Percentiles rank a stretch among this genome's conserved stretches.
Evolutionary conservation across 306 rosid genomes (phyloP).

Genomic region (Fragaria vesca): DNA sequence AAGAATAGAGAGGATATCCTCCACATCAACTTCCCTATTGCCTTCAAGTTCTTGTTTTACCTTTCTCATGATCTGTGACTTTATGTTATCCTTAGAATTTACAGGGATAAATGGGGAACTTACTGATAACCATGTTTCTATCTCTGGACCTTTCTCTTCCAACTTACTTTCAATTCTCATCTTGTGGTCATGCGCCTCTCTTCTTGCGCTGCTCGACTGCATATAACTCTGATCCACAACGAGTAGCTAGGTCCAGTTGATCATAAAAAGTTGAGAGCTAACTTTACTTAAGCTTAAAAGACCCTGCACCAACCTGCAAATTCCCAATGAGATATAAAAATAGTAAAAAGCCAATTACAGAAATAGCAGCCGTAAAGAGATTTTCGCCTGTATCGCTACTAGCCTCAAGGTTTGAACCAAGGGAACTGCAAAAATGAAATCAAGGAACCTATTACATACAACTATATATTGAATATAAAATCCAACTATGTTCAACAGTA

Average conservation of each 20-base stretch:
- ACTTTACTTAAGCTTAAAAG: not conserved
- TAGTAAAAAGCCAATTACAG: constrained; percentile 25
- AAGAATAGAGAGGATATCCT: not conserved
- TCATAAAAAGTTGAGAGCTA: not conserved
- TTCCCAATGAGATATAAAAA: constrained; percentile 29
- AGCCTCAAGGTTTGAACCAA: constrained; percentile 27
- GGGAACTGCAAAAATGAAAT: not conserved
- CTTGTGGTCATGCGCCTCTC: not conserved
- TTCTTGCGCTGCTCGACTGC: not conserved
- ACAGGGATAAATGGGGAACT: not conserved
- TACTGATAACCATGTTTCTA: not conserved
- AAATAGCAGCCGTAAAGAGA: constrained; percentile 11
- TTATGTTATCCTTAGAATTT: not conserved
- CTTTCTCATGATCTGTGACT: not conserved
- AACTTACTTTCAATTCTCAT: not conserved
- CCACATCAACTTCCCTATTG: not conserved
- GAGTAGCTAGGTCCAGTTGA: not conserved
- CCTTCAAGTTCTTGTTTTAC: not conserved
- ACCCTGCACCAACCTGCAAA: constrained; percentile 20
- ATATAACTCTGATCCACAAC: not conserved
- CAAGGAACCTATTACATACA: not conserved
- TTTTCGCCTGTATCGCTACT: constrained; percentile 29
- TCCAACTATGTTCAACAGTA: not conserved
- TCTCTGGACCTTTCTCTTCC: not conserved
- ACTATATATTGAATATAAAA: not conserved